These are phyloP conservation scores for Populus hybrid DNA, from an alignment of 441 rosid genomes.

Conservation along the genomic window DNA sequence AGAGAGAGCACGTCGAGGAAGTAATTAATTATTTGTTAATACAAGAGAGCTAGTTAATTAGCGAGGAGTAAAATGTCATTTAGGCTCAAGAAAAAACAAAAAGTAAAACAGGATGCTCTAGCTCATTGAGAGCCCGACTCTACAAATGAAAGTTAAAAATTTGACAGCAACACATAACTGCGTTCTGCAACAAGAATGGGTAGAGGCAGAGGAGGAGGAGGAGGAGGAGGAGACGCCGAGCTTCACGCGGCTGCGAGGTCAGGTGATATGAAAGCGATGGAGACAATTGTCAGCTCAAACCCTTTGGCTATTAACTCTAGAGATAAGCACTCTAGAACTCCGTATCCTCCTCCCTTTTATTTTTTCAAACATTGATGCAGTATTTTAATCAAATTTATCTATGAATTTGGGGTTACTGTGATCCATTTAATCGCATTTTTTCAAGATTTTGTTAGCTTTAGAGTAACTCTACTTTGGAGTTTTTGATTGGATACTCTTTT, in stretches of 20 bases:
- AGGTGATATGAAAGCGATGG: slow-evolving; percentile 65
- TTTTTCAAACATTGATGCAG: background rate
- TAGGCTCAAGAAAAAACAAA: no score
- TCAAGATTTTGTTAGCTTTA: background rate
- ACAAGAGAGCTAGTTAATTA: no score
- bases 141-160: no score
- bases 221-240: slow-evolving; percentile 32
- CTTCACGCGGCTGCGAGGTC: slow-evolving; percentile 86
- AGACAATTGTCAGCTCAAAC: slow-evolving; percentile 50
- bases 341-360: slow-evolving; percentile 55
- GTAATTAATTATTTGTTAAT: no score
- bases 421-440: background rate
- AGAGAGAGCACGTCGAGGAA: no score
- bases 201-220: background rate
- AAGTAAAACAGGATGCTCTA: no score
- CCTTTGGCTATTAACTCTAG: slow-evolving; percentile 72
- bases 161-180: no score
- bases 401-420: background rate
- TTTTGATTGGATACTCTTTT: background rate
- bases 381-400: background rate
- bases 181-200: background rate
- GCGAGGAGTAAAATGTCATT: no score
- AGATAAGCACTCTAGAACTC: slow-evolving; percentile 94
- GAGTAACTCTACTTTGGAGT: background rate
- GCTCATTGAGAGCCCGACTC: no score